phyloP scores from a whole-genome alignment of 2,329 filamentous ascomycete genomes.

The Lachnellula subtilissima region DNA sequence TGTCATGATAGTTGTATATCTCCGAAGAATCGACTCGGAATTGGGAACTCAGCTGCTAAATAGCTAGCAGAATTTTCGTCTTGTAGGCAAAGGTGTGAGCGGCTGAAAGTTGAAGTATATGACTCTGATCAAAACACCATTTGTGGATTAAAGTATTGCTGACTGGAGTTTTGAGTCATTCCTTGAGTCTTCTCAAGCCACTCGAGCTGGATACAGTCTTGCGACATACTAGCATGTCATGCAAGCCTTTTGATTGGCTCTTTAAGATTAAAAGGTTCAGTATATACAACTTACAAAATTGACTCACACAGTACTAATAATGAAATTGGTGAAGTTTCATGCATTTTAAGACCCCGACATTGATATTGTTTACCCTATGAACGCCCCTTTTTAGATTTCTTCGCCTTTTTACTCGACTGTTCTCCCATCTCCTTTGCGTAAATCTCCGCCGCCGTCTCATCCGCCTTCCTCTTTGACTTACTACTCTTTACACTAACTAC shows the following conservation, averaged over 20 bases:
- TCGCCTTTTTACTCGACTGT: constrained; percentile 48
- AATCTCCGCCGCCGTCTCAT: constrained; percentile 52
- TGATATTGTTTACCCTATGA: not conserved
- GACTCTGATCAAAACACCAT: not conserved
- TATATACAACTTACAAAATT: too few relatives aligned
- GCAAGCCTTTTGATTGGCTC: not conserved
- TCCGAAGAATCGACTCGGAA: not conserved
- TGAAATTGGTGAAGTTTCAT: too few relatives aligned
- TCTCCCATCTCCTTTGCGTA: constrained; percentile 56
- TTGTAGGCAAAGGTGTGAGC: not conserved
- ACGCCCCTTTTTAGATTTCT: constrained; percentile 39
- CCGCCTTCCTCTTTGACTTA: constrained; percentile 71
- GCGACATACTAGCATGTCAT: not conserved
- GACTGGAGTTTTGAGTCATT: not conserved
- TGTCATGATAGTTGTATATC: constrained; percentile 2
- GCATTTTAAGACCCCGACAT: too few relatives aligned
- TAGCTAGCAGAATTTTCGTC: not conserved
- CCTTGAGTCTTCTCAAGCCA: not conserved
- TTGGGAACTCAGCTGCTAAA: not conserved
- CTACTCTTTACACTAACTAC: constrained; percentile 79
- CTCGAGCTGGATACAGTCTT: not conserved
- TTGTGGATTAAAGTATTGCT: not conserved
- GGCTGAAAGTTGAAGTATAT: not conserved
- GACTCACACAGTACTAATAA: too few relatives aligned
- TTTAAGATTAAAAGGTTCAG: not conserved